Evolutionary conservation across 192 early-diverging fungal genomes (phyloP), one percentile per base, ranked within the genome.

Genomic region (Coemansia sp.): DNA sequence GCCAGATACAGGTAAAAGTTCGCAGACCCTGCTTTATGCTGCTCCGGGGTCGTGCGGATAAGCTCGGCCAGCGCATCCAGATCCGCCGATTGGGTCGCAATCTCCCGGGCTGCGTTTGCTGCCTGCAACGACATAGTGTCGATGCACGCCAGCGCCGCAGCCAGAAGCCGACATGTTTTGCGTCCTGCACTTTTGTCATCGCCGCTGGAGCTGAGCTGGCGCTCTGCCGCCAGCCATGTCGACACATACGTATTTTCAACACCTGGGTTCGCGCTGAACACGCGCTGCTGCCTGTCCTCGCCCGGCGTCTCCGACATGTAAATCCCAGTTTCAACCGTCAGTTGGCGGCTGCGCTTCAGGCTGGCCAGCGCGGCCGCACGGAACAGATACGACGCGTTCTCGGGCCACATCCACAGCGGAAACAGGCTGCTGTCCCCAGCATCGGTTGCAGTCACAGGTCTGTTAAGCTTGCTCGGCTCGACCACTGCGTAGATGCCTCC

Each of bases 391-490:
- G 75, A 40, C 0, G 69, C 58, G n/a, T 21, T 65, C 25, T 55
- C 54, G 0, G 69, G 62, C 75, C 75, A 78, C 42, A 62, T 60
- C 68, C 69, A 71, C 46, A 35, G 58, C 42, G 75, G 65, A 29
- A 56, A 55, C 45, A 62, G 18, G 25, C 47, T 50, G 31, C 52
- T 54, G 0, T 27, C 48, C 16, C 12, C 25, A n/a, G 11, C 10
- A 6, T 12, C 3, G 1, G 48, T 5, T 25, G 16, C 48, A 6
- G 19, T 14, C 16, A 10, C 18, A 28, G 48, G 16, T 62, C 48
- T 32, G 43, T 28, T 22, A 28, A 23, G 16, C 67, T 52, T 32
- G 43, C 22, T 22, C 62, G 62, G 69, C 75, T 71, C 42, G 57
- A 52, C 68, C 54, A 71, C 46, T 25, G 62, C 42, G 59, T 57